Conservation (phyloP, 176 grass and related monocot genomes). For the Oryza meyeriana region DNA sequence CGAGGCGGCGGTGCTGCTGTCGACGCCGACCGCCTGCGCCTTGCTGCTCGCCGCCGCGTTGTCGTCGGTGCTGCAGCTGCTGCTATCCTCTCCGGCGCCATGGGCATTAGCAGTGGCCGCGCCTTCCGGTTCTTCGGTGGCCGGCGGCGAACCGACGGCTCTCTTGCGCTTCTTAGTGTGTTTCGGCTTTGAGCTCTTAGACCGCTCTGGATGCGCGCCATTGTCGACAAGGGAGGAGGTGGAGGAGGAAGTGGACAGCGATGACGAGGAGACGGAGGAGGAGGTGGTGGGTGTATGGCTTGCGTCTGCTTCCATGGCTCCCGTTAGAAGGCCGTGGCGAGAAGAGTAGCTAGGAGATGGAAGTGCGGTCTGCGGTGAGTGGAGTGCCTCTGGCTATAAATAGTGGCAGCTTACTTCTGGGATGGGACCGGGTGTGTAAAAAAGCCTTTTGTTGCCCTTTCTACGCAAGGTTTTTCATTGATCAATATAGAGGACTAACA, state of each 20-base stretch:
- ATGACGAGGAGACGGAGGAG: constrained; percentile 29
- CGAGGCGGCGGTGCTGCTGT: neutral
- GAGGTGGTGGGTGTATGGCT: constrained; percentile 44
- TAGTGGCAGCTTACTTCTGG: neutral
- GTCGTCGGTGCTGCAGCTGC: constrained; percentile 36
- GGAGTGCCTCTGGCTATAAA: constrained; percentile 26
- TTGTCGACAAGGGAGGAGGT: constrained; percentile 8
- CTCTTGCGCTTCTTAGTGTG: constrained; percentile 47
- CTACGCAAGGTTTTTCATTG: neutral
- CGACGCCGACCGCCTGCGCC: neutral
- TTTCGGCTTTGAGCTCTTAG: constrained; percentile 29
- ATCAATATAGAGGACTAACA: neutral
- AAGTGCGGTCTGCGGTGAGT: neutral
- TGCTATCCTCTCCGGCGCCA: constrained; percentile 35
- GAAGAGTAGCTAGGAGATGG: neutral
- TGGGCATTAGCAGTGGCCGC: neutral
- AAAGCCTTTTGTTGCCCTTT: neutral
- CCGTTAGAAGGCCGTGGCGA: neutral
- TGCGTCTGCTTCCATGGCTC: constrained; percentile 48
- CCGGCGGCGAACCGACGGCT: neutral
- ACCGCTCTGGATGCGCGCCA: neutral
- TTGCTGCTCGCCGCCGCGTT: neutral
- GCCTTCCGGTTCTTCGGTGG: neutral
- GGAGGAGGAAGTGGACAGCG: constrained; percentile 19
- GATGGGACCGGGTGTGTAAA: neutral